These are phyloP conservation scores for Talaromyces verruculosus DNA, from an alignment of 2,329 filamentous ascomycete species.

Conservation along the genomic window DNA sequence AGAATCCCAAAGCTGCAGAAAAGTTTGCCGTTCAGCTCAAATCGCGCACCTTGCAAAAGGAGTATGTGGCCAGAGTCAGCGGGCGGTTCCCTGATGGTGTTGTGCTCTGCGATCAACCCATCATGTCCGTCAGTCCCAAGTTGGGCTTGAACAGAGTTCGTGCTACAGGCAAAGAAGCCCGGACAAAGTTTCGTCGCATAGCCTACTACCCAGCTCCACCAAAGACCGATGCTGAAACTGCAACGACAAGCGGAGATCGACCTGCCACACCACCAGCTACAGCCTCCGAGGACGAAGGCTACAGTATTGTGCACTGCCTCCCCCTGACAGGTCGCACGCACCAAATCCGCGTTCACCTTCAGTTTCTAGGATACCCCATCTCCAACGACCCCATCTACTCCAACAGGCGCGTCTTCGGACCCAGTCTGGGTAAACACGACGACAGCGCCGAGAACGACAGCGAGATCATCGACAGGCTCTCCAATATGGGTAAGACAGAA, in stretches of 20 bases:
- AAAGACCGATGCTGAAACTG: slow-evolving; percentile 27
- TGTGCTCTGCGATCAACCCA: slow-evolving; percentile 87
- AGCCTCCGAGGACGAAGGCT: slow-evolving; percentile 62
- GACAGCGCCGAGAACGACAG: slow-evolving; percentile 73
- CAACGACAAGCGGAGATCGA: slow-evolving; percentile 25
- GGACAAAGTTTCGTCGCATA: slow-evolving; percentile 85
- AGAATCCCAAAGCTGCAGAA: slow-evolving; percentile 77
- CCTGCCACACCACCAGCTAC: slow-evolving; percentile 36
- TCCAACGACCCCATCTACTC: slow-evolving; percentile 97
- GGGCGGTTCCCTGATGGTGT: slow-evolving; percentile 91
- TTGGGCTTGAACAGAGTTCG: slow-evolving; percentile 91
- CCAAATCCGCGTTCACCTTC: slow-evolving; percentile 90
- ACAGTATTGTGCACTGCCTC: slow-evolving; percentile 91
- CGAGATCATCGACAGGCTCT: slow-evolving; percentile 81
- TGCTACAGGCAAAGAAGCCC: slow-evolving; percentile 84
- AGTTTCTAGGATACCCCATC: slow-evolving; percentile 92
- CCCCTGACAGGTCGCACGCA: slow-evolving; percentile 93
- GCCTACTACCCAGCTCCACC: slow-evolving; percentile 76
- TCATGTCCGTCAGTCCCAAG: slow-evolving; percentile 91
- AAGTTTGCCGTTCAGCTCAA: slow-evolving; percentile 73
- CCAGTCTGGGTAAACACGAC: slow-evolving; percentile 69
- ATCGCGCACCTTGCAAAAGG: slow-evolving; percentile 81
- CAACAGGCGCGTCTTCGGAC: slow-evolving; percentile 88
- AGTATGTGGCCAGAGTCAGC: slow-evolving; percentile 88
- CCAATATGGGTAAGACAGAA: slow-evolving; percentile 91